Conservation (phyloP, 164 flowering plant species). For the Akebia trifoliata region DNA sequence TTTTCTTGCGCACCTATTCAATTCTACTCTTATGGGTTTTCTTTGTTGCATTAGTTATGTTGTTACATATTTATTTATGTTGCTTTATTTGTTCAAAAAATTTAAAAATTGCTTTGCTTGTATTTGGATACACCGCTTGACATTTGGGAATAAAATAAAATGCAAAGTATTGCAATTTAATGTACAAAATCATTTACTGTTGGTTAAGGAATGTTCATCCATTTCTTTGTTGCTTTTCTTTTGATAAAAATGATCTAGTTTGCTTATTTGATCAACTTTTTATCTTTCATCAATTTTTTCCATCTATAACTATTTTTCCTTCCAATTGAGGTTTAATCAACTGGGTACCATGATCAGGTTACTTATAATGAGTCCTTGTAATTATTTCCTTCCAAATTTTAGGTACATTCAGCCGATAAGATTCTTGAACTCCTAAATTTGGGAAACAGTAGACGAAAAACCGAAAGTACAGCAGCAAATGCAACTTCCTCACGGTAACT, state of each 20-base stretch:
- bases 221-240: neutral
- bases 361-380: neutral
- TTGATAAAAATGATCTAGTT: neutral
- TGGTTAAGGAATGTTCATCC: too few species aligned
- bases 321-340: neutral
- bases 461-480: conserved; percentile 89
- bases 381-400: conserved; percentile 11
- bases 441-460: conserved; percentile 90
- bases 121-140: neutral
- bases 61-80: neutral
- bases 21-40: too few species aligned
- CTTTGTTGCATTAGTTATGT: too few species aligned
- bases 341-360: neutral
- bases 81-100: neutral
- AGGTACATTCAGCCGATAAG: conserved; percentile 88
- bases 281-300: neutral
- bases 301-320: neutral
- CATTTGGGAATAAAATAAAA: too few species aligned
- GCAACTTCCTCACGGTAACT: conserved; percentile 81
- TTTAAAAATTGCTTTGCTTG: neutral
- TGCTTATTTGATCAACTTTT: too few species aligned
- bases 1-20: too few species aligned
- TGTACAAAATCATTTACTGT: neutral
- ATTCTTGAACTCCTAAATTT: conserved; percentile 81
- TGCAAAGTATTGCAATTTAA: neutral